A percentile compares a stretch with the other conserved stretches of the same genome.
Evolutionary conservation across 129 eudicot genomes (phyloP).

Genomic region (Solidago caesia): DNA sequence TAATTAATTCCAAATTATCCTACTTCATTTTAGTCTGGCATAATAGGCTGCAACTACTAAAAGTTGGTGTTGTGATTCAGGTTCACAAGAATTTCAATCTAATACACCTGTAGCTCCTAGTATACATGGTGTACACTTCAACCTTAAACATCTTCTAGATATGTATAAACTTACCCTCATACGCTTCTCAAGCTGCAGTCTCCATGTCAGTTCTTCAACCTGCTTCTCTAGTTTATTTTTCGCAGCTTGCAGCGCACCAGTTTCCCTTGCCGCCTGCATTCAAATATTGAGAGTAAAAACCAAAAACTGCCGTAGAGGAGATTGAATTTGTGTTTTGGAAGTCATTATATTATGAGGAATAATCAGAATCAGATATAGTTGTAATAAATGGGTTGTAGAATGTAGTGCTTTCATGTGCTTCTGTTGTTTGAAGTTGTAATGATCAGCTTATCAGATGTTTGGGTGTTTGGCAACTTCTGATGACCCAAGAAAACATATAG

Average conservation of each 20-base stretch:
- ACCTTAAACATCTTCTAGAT: not conserved
- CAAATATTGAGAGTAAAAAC: constrained; percentile 12
- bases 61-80: constrained; percentile 17
- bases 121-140: not conserved
- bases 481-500: not conserved
- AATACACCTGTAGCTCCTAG: constrained; percentile 7
- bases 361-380: not conserved
- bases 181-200: constrained; percentile 97
- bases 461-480: not conserved
- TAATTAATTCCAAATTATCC: not conserved
- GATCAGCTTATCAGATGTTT: not conserved
- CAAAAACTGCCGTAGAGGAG: not conserved
- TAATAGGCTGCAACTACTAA: constrained; percentile 14
- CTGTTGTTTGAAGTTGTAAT: not conserved
- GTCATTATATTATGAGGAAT: not conserved
- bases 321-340: not conserved
- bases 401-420: not conserved
- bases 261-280: constrained; percentile 92
- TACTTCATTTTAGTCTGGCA: not conserved
- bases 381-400: not conserved
- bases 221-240: constrained; percentile 98
- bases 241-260: constrained; percentile 99
- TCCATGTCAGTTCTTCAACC: constrained; percentile 97
- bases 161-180: constrained; percentile 68
- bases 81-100: constrained; percentile 11